These are phyloP conservation scores for Lagenidium sp. DNA, from an alignment of 352 stramenopile species.

Conservation along the genomic window DNA sequence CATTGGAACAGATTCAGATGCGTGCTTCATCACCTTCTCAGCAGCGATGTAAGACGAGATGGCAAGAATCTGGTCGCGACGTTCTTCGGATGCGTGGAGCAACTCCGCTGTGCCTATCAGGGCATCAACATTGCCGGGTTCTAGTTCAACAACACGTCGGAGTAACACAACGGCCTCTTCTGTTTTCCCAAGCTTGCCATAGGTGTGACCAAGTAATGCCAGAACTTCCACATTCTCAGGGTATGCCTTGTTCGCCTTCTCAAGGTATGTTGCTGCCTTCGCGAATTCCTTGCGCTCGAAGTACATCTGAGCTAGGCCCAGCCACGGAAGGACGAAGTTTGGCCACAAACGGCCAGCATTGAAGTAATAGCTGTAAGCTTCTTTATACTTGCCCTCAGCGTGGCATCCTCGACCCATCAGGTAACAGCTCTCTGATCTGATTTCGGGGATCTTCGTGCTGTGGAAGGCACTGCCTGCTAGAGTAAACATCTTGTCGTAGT, in stretches of 20 bases:
- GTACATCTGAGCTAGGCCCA: constrained; percentile 86
- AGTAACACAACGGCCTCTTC: constrained; percentile 73
- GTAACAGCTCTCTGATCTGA: constrained; percentile 96
- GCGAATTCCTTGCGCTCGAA: constrained; percentile 80
- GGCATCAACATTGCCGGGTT: constrained; percentile 80
- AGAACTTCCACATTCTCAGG: constrained; percentile 84
- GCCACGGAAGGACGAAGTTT: constrained; percentile 83
- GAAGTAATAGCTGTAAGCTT: constrained; percentile 96
- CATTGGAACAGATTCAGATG: constrained; percentile 69
- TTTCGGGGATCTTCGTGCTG: constrained; percentile 83
- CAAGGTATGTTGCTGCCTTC: constrained; percentile 76
- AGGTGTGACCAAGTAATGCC: constrained; percentile 71
- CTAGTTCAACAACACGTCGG: constrained; percentile 75
- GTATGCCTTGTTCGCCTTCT: constrained; percentile 87
- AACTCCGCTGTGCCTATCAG: constrained; percentile 77
- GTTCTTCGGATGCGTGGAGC: constrained; percentile 61
- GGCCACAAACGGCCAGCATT: constrained; percentile 86
- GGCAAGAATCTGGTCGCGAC: constrained; percentile 84
- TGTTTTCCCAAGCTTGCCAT: constrained; percentile 74
- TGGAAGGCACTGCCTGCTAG: constrained; percentile 84
- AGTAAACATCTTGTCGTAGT: constrained; percentile 89
- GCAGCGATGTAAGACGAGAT: constrained; percentile 87
- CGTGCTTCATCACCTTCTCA: constrained; percentile 83
- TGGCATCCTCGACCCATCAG: constrained; percentile 95
- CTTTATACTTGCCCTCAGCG: constrained; percentile 90